Percentiles rank a stretch among this genome's conserved stretches.
These are phyloP conservation scores for Peterozyma xylosa DNA, from an alignment of 805 yeast genomes.

Conservation along the genomic window DNA sequence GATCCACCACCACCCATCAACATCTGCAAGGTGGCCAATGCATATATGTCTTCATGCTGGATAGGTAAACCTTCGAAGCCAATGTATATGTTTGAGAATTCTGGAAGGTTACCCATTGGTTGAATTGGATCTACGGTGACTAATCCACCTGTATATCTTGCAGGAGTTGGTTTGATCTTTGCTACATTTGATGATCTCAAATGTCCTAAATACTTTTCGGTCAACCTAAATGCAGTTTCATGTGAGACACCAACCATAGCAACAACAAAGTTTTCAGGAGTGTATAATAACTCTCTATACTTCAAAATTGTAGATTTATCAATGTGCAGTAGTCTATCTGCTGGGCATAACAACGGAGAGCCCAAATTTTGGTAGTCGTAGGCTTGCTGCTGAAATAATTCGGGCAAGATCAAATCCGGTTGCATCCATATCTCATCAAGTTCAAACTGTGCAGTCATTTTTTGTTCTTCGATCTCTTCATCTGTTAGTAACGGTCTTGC, in stretches of 20 bases:
- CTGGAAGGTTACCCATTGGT: slow-evolving; percentile 63
- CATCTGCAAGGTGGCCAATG: slow-evolving; percentile 83
- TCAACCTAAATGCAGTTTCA: slow-evolving; percentile 56
- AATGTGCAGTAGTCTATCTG: slow-evolving; percentile 52
- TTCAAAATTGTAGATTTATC: slow-evolving; percentile 39
- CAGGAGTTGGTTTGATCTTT: slow-evolving; percentile 23
- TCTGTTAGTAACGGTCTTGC: slow-evolving; percentile 59
- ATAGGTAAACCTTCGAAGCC: slow-evolving; percentile 87
- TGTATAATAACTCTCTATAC: slow-evolving; percentile 61
- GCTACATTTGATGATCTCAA: slow-evolving; percentile 31
- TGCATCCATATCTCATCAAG: slow-evolving; percentile 74
- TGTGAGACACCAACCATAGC: slow-evolving; percentile 84
- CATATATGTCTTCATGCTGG: slow-evolving; percentile 79
- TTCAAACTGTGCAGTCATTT: slow-evolving; percentile 71
- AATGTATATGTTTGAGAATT: slow-evolving; percentile 76
- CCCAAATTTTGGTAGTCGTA: slow-evolving; percentile 71
- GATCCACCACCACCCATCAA: slow-evolving; percentile 96
- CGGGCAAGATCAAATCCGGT: slow-evolving; percentile 83
- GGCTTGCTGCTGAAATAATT: slow-evolving; percentile 81
- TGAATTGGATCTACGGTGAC: slow-evolving; percentile 42
- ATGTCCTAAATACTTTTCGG: slow-evolving; percentile 56
- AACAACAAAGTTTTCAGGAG: slow-evolving; percentile 76
- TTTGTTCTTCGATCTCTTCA: slow-evolving; percentile 68
- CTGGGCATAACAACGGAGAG: slow-evolving; percentile 76
- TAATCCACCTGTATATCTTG: slow-evolving; percentile 57